Evolutionary conservation across 768 basidiomycete species (phyloP), one percentile per base, ranked within the genome.

Genomic region (Russula compacta): DNA sequence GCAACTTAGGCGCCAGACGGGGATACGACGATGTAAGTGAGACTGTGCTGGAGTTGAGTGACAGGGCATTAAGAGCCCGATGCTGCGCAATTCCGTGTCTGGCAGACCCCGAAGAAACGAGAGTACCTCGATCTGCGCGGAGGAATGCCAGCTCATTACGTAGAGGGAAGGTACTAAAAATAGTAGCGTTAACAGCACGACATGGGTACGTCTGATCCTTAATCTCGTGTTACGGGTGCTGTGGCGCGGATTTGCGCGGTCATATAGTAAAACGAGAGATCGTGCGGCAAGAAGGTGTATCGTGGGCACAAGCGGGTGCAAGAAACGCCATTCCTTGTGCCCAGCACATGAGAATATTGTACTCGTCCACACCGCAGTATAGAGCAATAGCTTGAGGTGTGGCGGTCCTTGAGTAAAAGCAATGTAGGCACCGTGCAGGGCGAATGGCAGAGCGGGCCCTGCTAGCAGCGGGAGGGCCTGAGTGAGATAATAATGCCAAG

Each of bases 241-340:
- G 29, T 32, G 69, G 44, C 67, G 49, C 64, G 60, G 55, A 21
- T 53, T 49, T 14, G 65, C 14, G 49, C 60, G 36, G 35, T 49
- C 58, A 35, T 56, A 29, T 15, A 64, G 42, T 58, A 84, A 82
- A 39, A 83, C 77, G 5, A 95, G 73, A 1, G 89, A 83, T 63
- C 83, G 83, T 0, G 92, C 78, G 11, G 89, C 87, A 61, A 97
- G 79, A 21, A 94, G 66, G 66, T 97, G 86, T 43, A 95, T 74
- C 35, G 92, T 72, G 0, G 97, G 95, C 4, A 98, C 77, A 19
- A 98, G 71, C 0, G 95, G 94, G 65, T 98, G 95, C 7, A 98
- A 75, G 75, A 99, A 98, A 8, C 97, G 81, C 93, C 94, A 98
- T 77, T 99, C 97, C 68, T 98, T 98, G 76, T 99, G 97, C 1